These are phyloP conservation scores for Durotheca rogersii DNA, from an alignment of 495 filamentous ascomycete species.

Conservation along the genomic window DNA sequence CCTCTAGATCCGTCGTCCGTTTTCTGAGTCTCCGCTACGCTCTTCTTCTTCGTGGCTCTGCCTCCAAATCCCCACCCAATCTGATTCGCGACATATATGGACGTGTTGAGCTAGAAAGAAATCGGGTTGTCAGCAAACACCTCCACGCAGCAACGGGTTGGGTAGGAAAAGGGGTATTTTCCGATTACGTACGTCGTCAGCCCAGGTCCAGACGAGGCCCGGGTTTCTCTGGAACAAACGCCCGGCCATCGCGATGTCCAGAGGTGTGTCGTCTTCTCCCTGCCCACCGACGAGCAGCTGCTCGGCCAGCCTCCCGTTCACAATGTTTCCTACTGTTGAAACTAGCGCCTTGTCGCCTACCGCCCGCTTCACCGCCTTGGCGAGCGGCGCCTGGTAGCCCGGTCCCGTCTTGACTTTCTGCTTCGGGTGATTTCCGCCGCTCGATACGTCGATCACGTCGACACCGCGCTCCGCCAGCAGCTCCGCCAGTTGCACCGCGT, in stretches of 20 bases:
- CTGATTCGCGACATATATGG: constrained; percentile 63
- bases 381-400: constrained; percentile 61
- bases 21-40: background rate
- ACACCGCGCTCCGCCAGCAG: constrained; percentile 57
- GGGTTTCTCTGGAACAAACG: constrained; percentile 71
- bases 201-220: constrained; percentile 64
- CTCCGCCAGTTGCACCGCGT: constrained; percentile 55
- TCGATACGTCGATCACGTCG: constrained; percentile 65
- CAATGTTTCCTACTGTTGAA: constrained; percentile 63
- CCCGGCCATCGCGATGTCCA: constrained; percentile 63
- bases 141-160: background rate
- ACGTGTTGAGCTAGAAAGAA: constrained; percentile 44
- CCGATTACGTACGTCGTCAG: constrained; percentile 49
- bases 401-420: constrained; percentile 59
- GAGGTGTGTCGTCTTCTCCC: constrained; percentile 23
- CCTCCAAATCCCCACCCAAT: constrained; percentile 59
- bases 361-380: constrained; percentile 58
- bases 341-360: constrained; percentile 59
- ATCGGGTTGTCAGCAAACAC: background rate
- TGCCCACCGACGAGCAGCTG: constrained; percentile 48
- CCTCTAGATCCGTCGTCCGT: background rate
- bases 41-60: constrained; percentile 9
- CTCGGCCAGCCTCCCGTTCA: constrained; percentile 56
- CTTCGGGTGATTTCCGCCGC: constrained; percentile 57
- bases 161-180: background rate